These are phyloP conservation scores for Drechslerella stenobrocha DNA, from an alignment of 2,329 filamentous ascomycete species.

Conservation along the genomic window DNA sequence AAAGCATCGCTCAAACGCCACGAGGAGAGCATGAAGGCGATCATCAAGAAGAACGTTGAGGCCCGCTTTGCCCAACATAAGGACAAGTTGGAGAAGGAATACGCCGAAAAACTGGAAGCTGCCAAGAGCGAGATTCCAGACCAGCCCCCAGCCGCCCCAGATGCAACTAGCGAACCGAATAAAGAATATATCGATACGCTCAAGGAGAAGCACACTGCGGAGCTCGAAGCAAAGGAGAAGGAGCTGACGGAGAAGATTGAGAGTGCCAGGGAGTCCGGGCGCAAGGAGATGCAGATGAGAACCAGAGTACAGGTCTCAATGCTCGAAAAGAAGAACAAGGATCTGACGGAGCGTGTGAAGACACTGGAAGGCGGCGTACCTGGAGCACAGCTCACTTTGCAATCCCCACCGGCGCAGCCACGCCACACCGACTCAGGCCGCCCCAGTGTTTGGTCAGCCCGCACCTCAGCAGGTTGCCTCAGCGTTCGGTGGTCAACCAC, in stretches of 20 bases:
- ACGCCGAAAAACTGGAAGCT: slow-evolving; percentile 65
- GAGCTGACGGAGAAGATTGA: slow-evolving; percentile 49
- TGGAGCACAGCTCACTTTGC: slow-evolving; percentile 33
- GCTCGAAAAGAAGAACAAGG: slow-evolving; percentile 53
- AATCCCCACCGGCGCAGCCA: slow-evolving; percentile 26
- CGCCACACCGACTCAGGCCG: slow-evolving; percentile 38
- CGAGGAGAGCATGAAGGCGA: slow-evolving; percentile 41
- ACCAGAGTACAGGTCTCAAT: slow-evolving; percentile 53
- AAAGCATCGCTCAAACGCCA: slow-evolving; percentile 35
- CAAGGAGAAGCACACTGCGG: slow-evolving; percentile 42
- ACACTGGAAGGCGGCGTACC: slow-evolving; percentile 37
- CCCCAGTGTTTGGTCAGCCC: slow-evolving; percentile 27
- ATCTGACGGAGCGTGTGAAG: slow-evolving; percentile 51
- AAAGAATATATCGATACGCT: slow-evolving; percentile 49
- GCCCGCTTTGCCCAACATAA: slow-evolving; percentile 62
- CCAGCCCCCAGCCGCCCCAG: slow-evolving; percentile 55
- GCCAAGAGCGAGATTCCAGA: slow-evolving; percentile 64
- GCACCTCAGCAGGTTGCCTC: slow-evolving; percentile 40
- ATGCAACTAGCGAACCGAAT: slow-evolving; percentile 33
- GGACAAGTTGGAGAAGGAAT: slow-evolving; percentile 62
- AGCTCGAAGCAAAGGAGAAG: slow-evolving; percentile 26
- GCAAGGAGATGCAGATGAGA: slow-evolving; percentile 52
- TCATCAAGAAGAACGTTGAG: slow-evolving; percentile 54
- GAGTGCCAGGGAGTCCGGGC: slow-evolving; percentile 51
- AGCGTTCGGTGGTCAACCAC: slow-evolving; percentile 34